Evolutionary conservation across 257 asterid genomes (phyloP).

Genomic region (Solanum chaucha): DNA sequence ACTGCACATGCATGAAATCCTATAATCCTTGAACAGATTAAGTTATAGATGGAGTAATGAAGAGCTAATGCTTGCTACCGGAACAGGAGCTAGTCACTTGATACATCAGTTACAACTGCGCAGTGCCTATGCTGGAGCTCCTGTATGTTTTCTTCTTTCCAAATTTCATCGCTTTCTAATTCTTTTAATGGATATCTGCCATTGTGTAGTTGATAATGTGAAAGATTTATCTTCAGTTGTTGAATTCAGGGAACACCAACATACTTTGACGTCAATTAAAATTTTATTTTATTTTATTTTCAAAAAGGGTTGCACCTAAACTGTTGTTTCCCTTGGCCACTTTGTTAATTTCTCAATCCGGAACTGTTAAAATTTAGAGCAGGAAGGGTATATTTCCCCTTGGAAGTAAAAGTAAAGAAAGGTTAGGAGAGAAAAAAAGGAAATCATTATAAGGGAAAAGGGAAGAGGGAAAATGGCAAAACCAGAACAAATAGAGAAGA

Average conservation of each 20-base stretch:
- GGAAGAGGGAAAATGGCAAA: neutral
- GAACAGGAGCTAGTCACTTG: slow-evolving; percentile 35
- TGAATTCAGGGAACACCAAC: neutral
- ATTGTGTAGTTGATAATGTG: neutral
- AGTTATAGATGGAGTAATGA: slow-evolving; percentile 56
- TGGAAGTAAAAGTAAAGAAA: neutral
- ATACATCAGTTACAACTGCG: slow-evolving; percentile 47
- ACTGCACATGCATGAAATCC: neutral
- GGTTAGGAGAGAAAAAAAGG: neutral
- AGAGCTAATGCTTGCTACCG: slow-evolving; percentile 74
- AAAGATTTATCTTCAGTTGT: neutral
- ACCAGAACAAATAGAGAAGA: neutral
- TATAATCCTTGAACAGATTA: slow-evolving; percentile 10
- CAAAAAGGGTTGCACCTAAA: neutral
- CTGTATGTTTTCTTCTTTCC: slow-evolving; percentile 33
- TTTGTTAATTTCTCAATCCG: neutral
- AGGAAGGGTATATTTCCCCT: neutral
- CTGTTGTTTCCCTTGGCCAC: neutral
- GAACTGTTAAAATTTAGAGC: neutral
- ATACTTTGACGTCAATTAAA: neutral
- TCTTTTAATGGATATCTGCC: neutral
- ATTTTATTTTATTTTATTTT: neutral
- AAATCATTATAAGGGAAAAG: neutral
- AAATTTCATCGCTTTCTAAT: neutral
- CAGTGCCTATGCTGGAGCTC: slow-evolving; percentile 67